Base-by-base conservation (phyloP, 768 basidiomycete genomes). In the Tremella yokohamensis region DNA sequence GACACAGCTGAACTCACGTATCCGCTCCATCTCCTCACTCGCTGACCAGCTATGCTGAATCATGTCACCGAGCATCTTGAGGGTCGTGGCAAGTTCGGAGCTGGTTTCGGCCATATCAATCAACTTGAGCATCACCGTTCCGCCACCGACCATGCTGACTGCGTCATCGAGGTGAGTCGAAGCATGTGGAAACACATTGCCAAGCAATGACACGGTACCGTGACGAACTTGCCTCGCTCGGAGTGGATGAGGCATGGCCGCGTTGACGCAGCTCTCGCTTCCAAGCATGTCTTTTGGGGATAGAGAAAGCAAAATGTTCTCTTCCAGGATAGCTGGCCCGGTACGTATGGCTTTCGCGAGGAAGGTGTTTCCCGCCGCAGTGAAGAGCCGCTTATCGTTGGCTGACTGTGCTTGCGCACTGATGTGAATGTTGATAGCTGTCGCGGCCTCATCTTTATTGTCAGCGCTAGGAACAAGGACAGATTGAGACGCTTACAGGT, bases 21-120 rank as follows among this genome's bases (percentile, higher is more conserved):
- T 77, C 34, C 86, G 81, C 70, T 94, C 92, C 86, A 93, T 90
- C 65, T 96, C 93, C 70, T 93, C 92, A 37, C 89, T 92, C 68
- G 90, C 90, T 67, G 89, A 84, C 93, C 93, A 97, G 65, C 84
- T 88, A 64, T 87, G 86, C 62, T 84, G 84, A 45, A 96, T 73
- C 1, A 87, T 84, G 65, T 93, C 90, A 8, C 84, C 82, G 19
- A 94, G 75, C 24, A 92, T 83, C 2, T 84, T 79, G 6, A 92
- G 75, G 0, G 89, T 82, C 15, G 85, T 79, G 0, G 87, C 87
- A 1, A 94, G 66, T 64, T 92, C 89, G 60, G 88, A 87, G 0
- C 85, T 77, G 0, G 84, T 89, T 86, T 83, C 81, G 1, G 90
- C 86, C 20, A 89, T 79, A 72, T 90, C 86, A 20, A 96, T 82